Evolutionary conservation across 2,329 filamentous ascomycete species (phyloP).

Genomic region (Xylaria sp.): DNA sequence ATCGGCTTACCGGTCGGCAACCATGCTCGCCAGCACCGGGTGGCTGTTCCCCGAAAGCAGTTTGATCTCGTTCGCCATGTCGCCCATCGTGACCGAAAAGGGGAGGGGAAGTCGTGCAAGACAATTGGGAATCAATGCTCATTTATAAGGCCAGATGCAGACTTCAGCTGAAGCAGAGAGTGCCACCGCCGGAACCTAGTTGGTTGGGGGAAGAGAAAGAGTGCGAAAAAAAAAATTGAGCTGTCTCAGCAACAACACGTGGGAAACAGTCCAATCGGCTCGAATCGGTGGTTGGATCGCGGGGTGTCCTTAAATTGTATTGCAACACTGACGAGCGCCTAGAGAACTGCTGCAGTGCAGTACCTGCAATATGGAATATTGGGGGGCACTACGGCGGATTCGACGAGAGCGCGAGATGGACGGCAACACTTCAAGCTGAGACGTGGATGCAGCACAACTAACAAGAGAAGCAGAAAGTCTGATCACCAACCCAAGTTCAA

Average conservation of each 20-base stretch:
- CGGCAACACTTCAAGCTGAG: not conserved
- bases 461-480: not conserved
- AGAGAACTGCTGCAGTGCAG: not conserved
- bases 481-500: not conserved
- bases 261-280: slow-evolving; percentile 35
- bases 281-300: slow-evolving; percentile 31
- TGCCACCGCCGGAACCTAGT: slow-evolving; percentile 12
- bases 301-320: slow-evolving; percentile 24
- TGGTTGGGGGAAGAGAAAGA: slow-evolving; percentile 14
- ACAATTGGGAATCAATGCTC: slow-evolving; percentile 18
- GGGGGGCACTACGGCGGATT: no score
- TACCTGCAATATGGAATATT: no score
- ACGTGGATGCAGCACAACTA: not conserved
- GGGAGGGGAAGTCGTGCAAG: slow-evolving; percentile 12
- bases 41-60: slow-evolving; percentile 55
- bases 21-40: slow-evolving; percentile 51
- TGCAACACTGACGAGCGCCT: slow-evolving; percentile 6
- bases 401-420: not conserved
- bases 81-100: slow-evolving; percentile 36
- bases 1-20: slow-evolving; percentile 52
- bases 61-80: slow-evolving; percentile 53
- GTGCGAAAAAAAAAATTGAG: slow-evolving; percentile 30
- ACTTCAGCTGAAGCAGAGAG: slow-evolving; percentile 15
- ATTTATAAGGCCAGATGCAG: slow-evolving; percentile 27
- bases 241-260: slow-evolving; percentile 22